Evolutionary conservation across 1,284 basidiomycete genomes (phyloP).

Genomic region (Filobasidium uniguttulatum): DNA sequence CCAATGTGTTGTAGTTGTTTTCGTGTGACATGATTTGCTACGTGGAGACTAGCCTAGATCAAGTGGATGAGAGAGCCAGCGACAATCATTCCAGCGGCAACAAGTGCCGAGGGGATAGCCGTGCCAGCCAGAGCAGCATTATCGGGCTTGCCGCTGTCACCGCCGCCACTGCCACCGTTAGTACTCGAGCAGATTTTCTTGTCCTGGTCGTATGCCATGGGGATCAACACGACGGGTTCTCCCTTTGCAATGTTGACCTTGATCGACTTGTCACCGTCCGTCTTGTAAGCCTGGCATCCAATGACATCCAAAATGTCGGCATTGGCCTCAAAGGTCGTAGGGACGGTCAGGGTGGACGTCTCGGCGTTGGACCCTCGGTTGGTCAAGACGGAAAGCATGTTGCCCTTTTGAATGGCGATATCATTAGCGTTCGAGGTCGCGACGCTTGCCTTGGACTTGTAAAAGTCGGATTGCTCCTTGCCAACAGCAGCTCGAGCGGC

Average conservation of each 20-base stretch:
- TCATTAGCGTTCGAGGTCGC: conserved; percentile 38
- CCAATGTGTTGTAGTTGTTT: too few relatives aligned
- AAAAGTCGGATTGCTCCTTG: conserved; percentile 41
- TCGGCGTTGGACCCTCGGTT: conserved; percentile 44
- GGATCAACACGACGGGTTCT: conserved; percentile 24
- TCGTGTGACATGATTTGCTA: too few relatives aligned
- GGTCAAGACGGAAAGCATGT: conserved; percentile 52
- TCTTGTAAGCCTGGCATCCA: conserved; percentile 22
- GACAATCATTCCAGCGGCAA: neutral
- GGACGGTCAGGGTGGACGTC: conserved; percentile 19
- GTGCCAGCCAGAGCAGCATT: neutral
- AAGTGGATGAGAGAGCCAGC: too few relatives aligned
- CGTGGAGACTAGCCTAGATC: too few relatives aligned
- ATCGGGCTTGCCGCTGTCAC: neutral
- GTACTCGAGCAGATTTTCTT: neutral
- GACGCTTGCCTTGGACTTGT: conserved; percentile 44
- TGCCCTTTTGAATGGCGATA: conserved; percentile 50
- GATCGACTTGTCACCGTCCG: conserved; percentile 23
- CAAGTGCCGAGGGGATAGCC: too few relatives aligned
- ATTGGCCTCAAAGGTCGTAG: conserved; percentile 19
- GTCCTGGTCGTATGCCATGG: neutral
- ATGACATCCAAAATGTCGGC: conserved; percentile 23
- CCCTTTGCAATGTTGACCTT: conserved; percentile 21
- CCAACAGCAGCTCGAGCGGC: conserved; percentile 47
- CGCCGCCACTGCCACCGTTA: neutral